Evolutionary conservation across 2,329 filamentous ascomycete species (phyloP), one percentile per base, ranked within the genome.

Genomic region (Cytospora piceae): DNA sequence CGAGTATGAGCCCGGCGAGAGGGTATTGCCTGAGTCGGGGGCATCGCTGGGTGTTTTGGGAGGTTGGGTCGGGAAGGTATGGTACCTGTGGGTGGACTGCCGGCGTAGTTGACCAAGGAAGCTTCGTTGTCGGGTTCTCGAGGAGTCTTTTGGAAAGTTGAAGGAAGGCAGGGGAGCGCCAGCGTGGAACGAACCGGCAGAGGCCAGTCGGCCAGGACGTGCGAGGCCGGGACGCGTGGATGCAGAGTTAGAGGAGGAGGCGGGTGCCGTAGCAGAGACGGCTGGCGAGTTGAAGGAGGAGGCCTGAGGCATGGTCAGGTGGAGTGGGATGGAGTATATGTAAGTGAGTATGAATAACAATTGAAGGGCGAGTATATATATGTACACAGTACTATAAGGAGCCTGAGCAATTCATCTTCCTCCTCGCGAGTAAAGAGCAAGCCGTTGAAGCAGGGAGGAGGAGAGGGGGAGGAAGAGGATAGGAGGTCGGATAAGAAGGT

Each of bases 11-110:
- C 74, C 60, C 72, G 73, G 49, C 55, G 70, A 46, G 54, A 53
- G 71, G 59, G 37, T 69, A 61, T 57, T 67, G 49, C 63, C 71
- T 37, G 66, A 64, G 65, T 78, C 72, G 69, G 79, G 78, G 20
- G 82, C 82, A 20, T 81, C 82, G 63, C 87, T 86, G 2, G 88
- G 86, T 1, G 86, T 86, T 70, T 86, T 87, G 15, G 91, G 91
- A 20, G 91, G 90, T 39, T 87, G 83, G 0, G 90, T 91, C 3
- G 91, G 91, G 72, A 95, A 94, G 8, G 92, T 94, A 72, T 94
- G 90, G 77, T 94, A 95, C 74, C 89, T 88, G 70, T 88, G 81
- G 8, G 76, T 75, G 11, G 80, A 78, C 29, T 77, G 74, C 17
- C 80, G 80, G 46, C 80, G 78, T 53, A 77, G 49, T 27, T 62